A percentile compares a stretch with the other conserved stretches of the same genome.
Evolutionary conservation across 805 yeast species (phyloP).

Genomic region (Candida endomychidarum): DNA sequence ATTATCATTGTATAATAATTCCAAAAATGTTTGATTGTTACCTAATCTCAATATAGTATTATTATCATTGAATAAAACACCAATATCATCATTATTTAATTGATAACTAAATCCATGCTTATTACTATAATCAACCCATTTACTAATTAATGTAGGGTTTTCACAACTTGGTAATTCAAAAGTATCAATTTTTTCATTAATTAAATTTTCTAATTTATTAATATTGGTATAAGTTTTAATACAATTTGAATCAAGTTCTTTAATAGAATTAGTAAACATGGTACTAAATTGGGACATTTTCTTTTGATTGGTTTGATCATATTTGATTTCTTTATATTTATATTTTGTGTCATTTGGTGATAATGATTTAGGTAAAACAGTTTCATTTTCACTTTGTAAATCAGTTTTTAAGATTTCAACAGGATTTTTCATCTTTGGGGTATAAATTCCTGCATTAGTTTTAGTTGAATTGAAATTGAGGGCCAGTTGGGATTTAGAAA

Average conservation of each 20-base stretch:
- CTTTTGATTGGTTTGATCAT: constrained; percentile 26
- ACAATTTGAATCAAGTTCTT: constrained; percentile 36
- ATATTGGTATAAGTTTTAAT: constrained; percentile 38
- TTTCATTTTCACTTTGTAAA: constrained; percentile 64
- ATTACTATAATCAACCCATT: constrained; percentile 98
- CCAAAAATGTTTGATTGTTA: constrained; percentile 65
- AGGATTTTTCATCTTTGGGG: constrained; percentile 55
- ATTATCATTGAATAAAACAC: constrained; percentile 85
- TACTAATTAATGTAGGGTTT: constrained; percentile 74
- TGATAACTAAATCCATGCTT: constrained; percentile 95
- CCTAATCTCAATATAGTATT: constrained; percentile 74
- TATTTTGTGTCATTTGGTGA: constrained; percentile 90
- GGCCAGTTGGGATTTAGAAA: constrained; percentile 61
- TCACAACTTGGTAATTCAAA: constrained; percentile 44
- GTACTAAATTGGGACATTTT: constrained; percentile 41
- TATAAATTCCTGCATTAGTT: constrained; percentile 60
- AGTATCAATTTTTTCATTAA: constrained; percentile 32
- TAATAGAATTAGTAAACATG: constrained; percentile 38
- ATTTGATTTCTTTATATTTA: constrained; percentile 75
- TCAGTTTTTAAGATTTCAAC: constrained; percentile 70
- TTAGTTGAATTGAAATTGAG: constrained; percentile 67
- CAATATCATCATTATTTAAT: constrained; percentile 83
- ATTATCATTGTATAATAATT: constrained; percentile 46
- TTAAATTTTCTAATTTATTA: constrained; percentile 42
- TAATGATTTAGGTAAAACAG: constrained; percentile 81